Evolutionary conservation across 441 rosid species (phyloP), one percentile per base, ranked within the genome.

Genomic region (Geranium incanum): DNA sequence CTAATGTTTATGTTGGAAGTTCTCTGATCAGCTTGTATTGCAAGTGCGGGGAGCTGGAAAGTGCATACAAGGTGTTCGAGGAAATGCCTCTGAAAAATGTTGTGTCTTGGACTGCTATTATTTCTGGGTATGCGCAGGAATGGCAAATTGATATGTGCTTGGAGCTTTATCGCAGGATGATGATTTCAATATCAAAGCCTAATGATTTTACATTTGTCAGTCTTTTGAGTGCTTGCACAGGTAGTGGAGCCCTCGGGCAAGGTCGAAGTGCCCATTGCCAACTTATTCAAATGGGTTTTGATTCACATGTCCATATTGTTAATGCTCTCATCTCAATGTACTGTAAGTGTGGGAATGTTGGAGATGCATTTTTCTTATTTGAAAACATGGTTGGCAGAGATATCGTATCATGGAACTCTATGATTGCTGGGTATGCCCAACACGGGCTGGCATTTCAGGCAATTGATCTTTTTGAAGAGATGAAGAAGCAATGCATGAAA

Each of bases 21-120:
- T 84, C 92, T 36, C 62, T 94, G 78, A 79, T 89, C 1, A 76
- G 80, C 4, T 69, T 89, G 8, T 92, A 90, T n/a, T 3, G 86
- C 6, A 86, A 79, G 75, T 86, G 85, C 5, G 77, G 89, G 1
- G 78, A 76, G 13, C 9, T 85, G 38, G 72, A 64, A 0, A 62
- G 60, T 71, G 94, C 94, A 3, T 76, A 72, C 70, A 83, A 84
- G 21, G 68, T 88, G 89, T 90, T 92, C 28, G 83, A 79, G 1
- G 93, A 89, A 92, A 92, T 90, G 88, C 87, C 95, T 72, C 83
- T 81, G 1, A 89, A 77, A 78, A 89, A 90, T 69, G 89, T 88
- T 0, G 93, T 92, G 63, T 84, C 91, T 0, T 95, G 97, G 97
- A 89, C 96, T 0, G 87, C 91, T 19, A 76, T 92, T 66, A 87